These are phyloP conservation scores for Bassia scoparia DNA, from an alignment of 148 eudicot species.

Conservation along the genomic window DNA sequence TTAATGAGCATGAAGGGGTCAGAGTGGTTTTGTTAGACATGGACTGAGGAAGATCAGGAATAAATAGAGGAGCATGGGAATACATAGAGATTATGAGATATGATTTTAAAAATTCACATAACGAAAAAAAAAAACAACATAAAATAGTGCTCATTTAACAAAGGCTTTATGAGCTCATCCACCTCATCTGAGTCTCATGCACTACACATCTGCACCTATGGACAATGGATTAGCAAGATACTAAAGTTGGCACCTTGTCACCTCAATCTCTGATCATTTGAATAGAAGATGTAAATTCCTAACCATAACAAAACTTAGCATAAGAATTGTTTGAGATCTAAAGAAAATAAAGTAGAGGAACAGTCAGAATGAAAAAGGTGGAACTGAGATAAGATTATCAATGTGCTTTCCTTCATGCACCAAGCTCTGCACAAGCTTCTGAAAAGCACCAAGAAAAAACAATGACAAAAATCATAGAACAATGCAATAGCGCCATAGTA, in stretches of 20 bases:
- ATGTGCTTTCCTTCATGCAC: neutral
- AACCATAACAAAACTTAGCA: neutral
- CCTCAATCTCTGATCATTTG: neutral
- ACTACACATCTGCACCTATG: no score
- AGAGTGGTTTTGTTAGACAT: no score
- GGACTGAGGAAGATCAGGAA: no score
- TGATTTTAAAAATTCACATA: no score
- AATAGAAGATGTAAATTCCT: neutral
- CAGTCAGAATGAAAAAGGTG: neutral
- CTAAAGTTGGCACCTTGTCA: neutral
- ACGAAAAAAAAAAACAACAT: no score
- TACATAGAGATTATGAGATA: no score
- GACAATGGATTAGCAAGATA: neutral
- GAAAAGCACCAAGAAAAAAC: neutral
- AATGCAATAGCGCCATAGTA: slow-evolving; percentile 31
- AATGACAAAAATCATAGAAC: neutral
- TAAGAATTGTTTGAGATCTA: neutral
- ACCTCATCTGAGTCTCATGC: neutral
- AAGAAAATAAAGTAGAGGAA: neutral
- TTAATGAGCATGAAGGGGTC: neutral
- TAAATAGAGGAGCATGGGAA: no score
- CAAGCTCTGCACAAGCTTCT: neutral
- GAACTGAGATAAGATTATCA: neutral
- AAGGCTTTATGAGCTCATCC: no score
- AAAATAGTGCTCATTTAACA: no score